Conservation (phyloP, 257 asterid genomes). For the Forsythia suspensa region DNA sequence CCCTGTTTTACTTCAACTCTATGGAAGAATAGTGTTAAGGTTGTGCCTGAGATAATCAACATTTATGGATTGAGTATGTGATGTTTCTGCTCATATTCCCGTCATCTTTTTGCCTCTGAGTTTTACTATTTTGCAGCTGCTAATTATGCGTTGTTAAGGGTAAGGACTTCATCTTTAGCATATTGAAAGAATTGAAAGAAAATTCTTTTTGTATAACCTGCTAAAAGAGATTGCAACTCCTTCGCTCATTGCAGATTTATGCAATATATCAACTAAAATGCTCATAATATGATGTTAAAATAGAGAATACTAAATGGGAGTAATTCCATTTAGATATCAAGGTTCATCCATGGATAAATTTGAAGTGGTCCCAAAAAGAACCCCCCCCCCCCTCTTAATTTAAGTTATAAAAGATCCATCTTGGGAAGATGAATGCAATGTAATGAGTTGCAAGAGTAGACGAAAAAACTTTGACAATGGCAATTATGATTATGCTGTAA, state of each 20-base stretch:
- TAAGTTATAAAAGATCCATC: neutral
- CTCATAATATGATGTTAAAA: neutral
- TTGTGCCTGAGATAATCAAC: neutral
- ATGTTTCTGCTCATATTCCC: neutral
- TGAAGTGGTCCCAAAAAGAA: neutral
- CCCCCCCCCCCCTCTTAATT: neutral
- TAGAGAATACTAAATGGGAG: neutral
- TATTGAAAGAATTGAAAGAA: neutral
- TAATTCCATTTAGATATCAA: neutral
- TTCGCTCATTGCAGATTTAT: neutral
- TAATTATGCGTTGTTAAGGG: neutral
- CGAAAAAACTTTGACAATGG: neutral
- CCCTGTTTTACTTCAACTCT: neutral
- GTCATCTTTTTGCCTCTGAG: neutral
- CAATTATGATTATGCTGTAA: constrained; percentile 3
- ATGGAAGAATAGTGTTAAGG: neutral
- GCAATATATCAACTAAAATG: neutral
- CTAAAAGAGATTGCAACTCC: constrained; percentile 2
- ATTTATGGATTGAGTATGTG: neutral
- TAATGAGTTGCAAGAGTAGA: constrained; percentile 4
- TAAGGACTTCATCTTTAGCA: constrained; percentile 11
- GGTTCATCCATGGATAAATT: neutral
- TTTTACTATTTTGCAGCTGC: neutral
- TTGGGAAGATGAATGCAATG: constrained; percentile 8
- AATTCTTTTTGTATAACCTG: neutral